These are phyloP conservation scores for Pugionium cornutum DNA, from an alignment of 345 rosid genomes.

Conservation along the genomic window DNA sequence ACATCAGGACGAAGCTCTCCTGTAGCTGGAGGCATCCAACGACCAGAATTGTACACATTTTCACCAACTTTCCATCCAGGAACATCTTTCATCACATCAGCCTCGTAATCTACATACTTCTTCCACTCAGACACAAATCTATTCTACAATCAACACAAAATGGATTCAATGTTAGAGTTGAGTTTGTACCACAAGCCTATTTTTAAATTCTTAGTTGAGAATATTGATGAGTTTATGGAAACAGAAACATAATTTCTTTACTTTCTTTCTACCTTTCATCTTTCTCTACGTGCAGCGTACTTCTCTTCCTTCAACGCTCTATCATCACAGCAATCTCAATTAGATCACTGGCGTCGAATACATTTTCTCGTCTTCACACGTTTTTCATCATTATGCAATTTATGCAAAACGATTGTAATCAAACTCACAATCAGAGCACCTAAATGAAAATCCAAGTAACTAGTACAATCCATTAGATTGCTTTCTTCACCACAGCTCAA, in stretches of 20 bases:
- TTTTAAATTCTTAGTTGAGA: not conserved
- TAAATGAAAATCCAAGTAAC: conserved; percentile 15
- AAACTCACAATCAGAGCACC: not conserved
- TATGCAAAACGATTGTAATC: not conserved
- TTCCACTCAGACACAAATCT: conserved; percentile 98
- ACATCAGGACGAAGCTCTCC: conserved; percentile 99
- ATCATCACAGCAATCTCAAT: conserved; percentile 21
- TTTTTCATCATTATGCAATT: not conserved
- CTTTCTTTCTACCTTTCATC: conserved; percentile 71
- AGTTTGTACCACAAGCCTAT: not conserved
- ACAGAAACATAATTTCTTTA: not conserved
- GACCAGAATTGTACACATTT: conserved; percentile 91
- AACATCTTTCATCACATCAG: conserved; percentile 98
- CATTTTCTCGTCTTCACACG: not conserved
- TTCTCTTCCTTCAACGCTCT: conserved; percentile 98
- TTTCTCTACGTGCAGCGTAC: conserved; percentile 80
- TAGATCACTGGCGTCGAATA: not conserved
- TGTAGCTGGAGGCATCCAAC: conserved; percentile 97
- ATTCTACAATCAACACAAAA: not conserved
- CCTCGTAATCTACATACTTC: conserved; percentile 94
- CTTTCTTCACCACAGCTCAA: conserved; percentile 23
- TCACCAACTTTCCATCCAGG: conserved; percentile 99
- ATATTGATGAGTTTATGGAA: not conserved
- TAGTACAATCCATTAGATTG: not conserved
- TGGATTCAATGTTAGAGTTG: not conserved